Percentiles rank a stretch among this genome's conserved stretches.
phyloP scores from a whole-genome alignment of 441 rosid species.

The Croton laevigatus region DNA sequence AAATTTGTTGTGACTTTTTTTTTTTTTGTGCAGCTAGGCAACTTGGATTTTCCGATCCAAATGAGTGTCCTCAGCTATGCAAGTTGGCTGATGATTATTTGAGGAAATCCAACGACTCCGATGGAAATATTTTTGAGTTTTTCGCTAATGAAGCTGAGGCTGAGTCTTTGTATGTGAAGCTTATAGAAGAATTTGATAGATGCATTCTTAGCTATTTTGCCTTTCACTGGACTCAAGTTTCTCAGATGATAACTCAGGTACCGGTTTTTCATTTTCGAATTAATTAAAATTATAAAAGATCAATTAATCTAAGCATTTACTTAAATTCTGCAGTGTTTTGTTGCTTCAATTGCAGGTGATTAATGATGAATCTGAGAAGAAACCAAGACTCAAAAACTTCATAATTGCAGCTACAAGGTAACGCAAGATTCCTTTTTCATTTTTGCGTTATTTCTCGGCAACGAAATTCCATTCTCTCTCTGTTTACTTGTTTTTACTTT shows the following conservation, averaged over 20 bases:
- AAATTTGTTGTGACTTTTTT: too few species aligned
- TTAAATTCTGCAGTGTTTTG: not conserved
- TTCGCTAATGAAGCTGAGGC: slow-evolving; percentile 44
- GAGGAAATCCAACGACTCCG: slow-evolving; percentile 48
- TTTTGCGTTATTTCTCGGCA: not conserved
- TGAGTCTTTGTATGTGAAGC: slow-evolving; percentile 49
- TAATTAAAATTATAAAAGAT: too few species aligned
- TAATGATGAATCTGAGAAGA: slow-evolving; percentile 45
- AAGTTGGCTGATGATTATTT: slow-evolving; percentile 59
- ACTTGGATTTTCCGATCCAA: slow-evolving; percentile 60
- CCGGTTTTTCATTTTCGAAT: not conserved
- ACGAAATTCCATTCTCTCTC: too few species aligned
- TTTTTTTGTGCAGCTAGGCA: slow-evolving; percentile 52
- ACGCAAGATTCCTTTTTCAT: not conserved
- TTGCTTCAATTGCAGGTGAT: slow-evolving; percentile 38
- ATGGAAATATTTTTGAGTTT: slow-evolving; percentile 47
- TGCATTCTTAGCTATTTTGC: slow-evolving; percentile 73
- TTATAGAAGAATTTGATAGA: slow-evolving; percentile 65
- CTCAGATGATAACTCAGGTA: slow-evolving; percentile 59
- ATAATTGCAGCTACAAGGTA: slow-evolving; percentile 91
- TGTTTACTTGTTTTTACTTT: too few species aligned
- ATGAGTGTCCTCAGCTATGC: slow-evolving; percentile 64
- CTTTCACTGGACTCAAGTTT: slow-evolving; percentile 71
- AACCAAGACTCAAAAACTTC: slow-evolving; percentile 53
- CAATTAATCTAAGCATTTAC: too few species aligned